Conservation (phyloP, 176 grass and related monocot genomes). For the Sorghum bicolor region DNA sequence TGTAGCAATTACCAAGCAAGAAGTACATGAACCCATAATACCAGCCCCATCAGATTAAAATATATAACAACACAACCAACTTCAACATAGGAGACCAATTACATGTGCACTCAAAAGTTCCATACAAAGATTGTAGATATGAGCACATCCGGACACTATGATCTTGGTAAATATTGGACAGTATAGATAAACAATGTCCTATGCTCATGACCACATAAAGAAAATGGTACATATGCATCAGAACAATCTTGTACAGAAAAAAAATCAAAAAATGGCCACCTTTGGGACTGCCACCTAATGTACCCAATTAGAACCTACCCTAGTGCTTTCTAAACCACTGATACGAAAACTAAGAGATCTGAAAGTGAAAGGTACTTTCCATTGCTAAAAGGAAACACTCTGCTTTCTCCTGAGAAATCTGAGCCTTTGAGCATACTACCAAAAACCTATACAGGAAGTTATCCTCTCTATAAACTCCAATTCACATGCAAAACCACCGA, state of each 20-base stretch:
- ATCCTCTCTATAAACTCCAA: not conserved
- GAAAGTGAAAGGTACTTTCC: not conserved
- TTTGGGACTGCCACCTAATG: not conserved
- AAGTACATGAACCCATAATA: not conserved
- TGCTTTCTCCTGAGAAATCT: not conserved
- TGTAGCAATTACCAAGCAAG: not conserved
- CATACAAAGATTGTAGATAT: not conserved
- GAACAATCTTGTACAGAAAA: not conserved
- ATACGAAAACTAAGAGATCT: not conserved
- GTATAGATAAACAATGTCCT: not conserved
- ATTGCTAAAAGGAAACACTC: not conserved
- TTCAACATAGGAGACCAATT: not conserved
- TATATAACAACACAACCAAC: not conserved
- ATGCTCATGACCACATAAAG: not conserved
- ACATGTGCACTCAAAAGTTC: not conserved
- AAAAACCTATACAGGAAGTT: not conserved
- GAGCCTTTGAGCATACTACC: not conserved
- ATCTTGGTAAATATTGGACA: not conserved
- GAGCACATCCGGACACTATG: not conserved
- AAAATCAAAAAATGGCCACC: not conserved
- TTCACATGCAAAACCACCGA: not conserved
- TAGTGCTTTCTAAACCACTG: not conserved
- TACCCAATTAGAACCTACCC: not conserved
- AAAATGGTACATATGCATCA: not conserved
- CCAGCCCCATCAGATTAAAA: not conserved